A percentile compares a stretch with the other conserved stretches of the same genome.
phyloP scores from a whole-genome alignment of 177 flowering plant species.

The Vitis hybrid region DNA sequence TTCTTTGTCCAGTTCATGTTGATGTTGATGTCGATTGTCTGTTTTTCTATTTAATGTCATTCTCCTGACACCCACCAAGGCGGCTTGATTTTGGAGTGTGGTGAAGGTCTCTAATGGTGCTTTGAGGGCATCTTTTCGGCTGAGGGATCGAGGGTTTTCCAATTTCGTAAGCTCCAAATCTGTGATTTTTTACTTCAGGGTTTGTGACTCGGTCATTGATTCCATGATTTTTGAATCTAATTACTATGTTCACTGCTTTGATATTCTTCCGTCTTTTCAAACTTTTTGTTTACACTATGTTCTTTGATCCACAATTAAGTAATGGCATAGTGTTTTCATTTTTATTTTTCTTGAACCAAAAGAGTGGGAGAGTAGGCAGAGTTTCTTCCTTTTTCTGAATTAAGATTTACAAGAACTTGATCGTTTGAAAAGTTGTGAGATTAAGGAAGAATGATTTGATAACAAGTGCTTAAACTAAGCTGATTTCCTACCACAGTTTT shows the following conservation, averaged over 20 bases:
- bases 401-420: neutral
- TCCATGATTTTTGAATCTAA: no score
- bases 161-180: no score
- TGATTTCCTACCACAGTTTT: neutral
- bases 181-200: no score
- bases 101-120: no score
- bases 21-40: neutral
- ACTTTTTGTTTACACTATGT: no score
- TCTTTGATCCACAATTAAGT: no score
- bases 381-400: neutral
- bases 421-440: neutral
- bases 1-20: conserved; percentile 4
- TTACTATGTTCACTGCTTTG: no score
- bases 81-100: neutral
- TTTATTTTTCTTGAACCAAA: neutral
- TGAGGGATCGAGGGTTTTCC: no score
- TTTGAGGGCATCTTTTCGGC: no score
- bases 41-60: neutral
- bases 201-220: no score
- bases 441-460: neutral
- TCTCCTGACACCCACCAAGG: neutral
- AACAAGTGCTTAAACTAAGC: neutral
- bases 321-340: neutral
- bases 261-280: no score
- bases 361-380: neutral